phyloP scores from a whole-genome alignment of 352 stramenopile genomes.

The Phytopythium vexans region DNA sequence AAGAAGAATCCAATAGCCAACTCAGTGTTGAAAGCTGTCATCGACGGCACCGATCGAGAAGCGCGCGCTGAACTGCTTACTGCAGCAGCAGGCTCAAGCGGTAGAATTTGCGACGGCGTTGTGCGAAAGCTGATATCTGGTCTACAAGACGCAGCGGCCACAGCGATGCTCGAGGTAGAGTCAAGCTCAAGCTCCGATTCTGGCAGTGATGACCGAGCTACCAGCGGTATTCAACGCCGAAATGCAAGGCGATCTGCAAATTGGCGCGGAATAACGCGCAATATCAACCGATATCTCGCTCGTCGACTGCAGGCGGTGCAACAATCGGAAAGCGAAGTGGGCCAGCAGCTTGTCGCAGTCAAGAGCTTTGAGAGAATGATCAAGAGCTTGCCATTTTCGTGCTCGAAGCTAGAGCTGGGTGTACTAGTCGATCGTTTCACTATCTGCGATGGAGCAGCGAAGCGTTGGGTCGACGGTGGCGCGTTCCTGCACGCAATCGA shows the following conservation, averaged over 20 bases:
- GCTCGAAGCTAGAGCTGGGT: constrained; percentile 29
- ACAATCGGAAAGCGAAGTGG: neutral
- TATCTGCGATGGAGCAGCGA: neutral
- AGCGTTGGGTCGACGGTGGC: constrained; percentile 19
- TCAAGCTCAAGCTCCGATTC: neutral
- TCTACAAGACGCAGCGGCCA: constrained; percentile 20
- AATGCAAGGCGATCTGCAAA: constrained; percentile 1
- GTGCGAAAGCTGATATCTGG: constrained; percentile 51
- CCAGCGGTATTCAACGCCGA: too few relatives aligned
- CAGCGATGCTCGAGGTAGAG: too few relatives aligned
- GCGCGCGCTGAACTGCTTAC: neutral
- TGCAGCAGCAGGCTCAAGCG: constrained; percentile 13
- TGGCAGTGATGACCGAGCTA: constrained; percentile 2
- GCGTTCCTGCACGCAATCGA: constrained; percentile 36
- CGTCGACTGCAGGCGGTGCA: constrained; percentile 24
- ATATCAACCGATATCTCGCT: constrained; percentile 45
- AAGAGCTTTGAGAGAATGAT: constrained; percentile 41
- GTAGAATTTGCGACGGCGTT: constrained; percentile 36
- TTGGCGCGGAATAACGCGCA: constrained; percentile 46
- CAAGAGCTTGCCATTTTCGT: constrained; percentile 31
- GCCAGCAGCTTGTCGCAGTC: constrained; percentile 10
- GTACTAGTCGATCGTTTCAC: constrained; percentile 23
- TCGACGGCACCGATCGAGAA: constrained; percentile 24
- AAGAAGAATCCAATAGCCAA: constrained; percentile 43
- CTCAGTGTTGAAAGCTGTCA: constrained; percentile 16